Evolutionary conservation across 208 protist species (phyloP).

Genomic region (Leishmania arabica): DNA sequence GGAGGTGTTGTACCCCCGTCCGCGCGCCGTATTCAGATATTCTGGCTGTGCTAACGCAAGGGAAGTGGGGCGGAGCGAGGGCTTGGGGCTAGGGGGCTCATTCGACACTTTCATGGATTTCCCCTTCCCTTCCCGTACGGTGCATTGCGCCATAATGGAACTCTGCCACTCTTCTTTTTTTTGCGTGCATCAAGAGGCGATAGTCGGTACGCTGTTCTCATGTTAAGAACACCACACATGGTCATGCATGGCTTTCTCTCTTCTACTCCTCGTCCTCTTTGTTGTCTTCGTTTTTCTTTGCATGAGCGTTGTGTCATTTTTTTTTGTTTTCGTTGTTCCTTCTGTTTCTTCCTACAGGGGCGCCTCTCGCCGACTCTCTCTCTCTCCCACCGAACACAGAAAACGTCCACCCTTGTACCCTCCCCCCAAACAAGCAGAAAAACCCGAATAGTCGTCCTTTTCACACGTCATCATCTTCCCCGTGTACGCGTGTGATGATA

Average conservation of each 20-base stretch:
- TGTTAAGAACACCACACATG: neutral
- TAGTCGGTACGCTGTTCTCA: neutral
- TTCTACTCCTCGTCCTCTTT: neutral
- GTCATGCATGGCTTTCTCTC: neutral
- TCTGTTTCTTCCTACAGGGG: neutral
- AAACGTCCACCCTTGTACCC: neutral
- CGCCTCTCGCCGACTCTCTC: neutral
- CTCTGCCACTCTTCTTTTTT: neutral
- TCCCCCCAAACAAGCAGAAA: neutral
- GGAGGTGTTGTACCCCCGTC: neutral
- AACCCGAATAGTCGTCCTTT: neutral
- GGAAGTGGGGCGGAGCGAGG: neutral
- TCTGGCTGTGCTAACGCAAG: neutral
- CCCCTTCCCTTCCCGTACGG: neutral
- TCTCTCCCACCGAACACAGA: neutral
- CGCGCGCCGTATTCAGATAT: neutral
- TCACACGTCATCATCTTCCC: neutral
- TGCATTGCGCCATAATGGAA: neutral
- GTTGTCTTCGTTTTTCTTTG: neutral
- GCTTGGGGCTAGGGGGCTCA: neutral
- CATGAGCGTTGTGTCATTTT: neutral
- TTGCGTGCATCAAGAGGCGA: neutral
- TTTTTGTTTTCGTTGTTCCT: neutral
- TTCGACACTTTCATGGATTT: neutral
- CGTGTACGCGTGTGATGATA: neutral